These are phyloP conservation scores for Rhodotorula glutinis DNA, from an alignment of 1,284 basidiomycete species.

Conservation along the genomic window DNA sequence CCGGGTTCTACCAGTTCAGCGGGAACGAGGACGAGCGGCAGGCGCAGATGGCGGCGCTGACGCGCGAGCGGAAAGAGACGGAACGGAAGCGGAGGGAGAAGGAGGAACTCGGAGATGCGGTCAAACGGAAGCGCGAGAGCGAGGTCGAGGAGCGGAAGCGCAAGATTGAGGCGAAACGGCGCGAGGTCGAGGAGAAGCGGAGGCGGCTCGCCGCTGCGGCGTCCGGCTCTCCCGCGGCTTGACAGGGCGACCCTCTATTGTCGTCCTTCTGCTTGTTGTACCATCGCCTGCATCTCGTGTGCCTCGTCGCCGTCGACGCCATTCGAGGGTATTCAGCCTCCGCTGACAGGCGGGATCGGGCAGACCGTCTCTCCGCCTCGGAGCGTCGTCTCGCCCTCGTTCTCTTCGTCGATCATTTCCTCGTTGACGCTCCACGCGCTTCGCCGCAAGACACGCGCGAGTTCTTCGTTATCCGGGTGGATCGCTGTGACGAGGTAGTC, in stretches of 20 bases:
- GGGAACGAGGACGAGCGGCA: conserved; percentile 69
- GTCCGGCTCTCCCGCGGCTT: no score
- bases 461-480: conserved; percentile 51
- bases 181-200: conserved; percentile 55
- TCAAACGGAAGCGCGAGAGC: conserved; percentile 68
- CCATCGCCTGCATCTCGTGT: background rate
- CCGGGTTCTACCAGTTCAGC: conserved; percentile 85
- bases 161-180: conserved; percentile 73
- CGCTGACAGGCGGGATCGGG: conserved; percentile 76
- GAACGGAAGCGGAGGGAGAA: conserved; percentile 60
- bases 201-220: background rate
- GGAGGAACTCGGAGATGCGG: conserved; percentile 60
- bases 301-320: no score
- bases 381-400: conserved; percentile 52
- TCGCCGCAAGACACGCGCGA: conserved; percentile 57
- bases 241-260: background rate
- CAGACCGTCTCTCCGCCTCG: conserved; percentile 72
- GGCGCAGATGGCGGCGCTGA: conserved; percentile 74
- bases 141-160: conserved; percentile 73
- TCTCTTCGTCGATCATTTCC: conserved; percentile 65
- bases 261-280: conserved; percentile 11
- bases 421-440: conserved; percentile 74
- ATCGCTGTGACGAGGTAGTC: conserved; percentile 57
- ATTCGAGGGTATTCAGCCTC: conserved; percentile 59
- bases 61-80: conserved; percentile 66